These are phyloP conservation scores for Sordaria brevicollis DNA, from an alignment of 495 filamentous ascomycete species.

Conservation along the genomic window DNA sequence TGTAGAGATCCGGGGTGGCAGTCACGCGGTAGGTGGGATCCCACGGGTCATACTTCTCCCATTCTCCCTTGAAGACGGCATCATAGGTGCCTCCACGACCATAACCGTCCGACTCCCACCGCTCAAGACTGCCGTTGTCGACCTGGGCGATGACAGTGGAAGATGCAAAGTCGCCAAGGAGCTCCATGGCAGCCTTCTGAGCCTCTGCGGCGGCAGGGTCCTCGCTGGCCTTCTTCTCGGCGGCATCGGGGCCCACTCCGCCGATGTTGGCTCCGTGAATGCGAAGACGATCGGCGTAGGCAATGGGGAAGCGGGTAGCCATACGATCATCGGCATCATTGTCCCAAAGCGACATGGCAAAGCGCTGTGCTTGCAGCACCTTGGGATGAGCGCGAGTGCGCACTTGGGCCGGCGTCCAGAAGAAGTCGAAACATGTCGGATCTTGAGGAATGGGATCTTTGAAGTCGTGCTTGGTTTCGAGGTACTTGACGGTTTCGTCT, in stretches of 20 bases:
- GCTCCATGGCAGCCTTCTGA: conserved; percentile 23
- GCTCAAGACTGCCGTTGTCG: conserved; percentile 77
- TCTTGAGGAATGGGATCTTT: conserved; percentile 40
- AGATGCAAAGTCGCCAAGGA: conserved; percentile 34
- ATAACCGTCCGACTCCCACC: conserved; percentile 85
- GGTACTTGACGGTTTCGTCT: conserved; percentile 49
- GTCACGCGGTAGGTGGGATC: conserved; percentile 64
- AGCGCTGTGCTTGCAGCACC: conserved; percentile 61
- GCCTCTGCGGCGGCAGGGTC: conserved; percentile 10
- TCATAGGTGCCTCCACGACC: conserved; percentile 60
- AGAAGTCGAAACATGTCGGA: conserved; percentile 85
- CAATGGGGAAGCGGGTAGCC: conserved; percentile 51
- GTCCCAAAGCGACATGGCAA: conserved; percentile 79
- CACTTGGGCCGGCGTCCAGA: conserved; percentile 80
- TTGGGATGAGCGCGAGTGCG: conserved; percentile 68
- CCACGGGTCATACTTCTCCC: conserved; percentile 84
- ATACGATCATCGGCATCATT: conserved; percentile 52
- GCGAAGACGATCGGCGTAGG: conserved; percentile 76
- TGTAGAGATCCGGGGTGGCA: conserved; percentile 71
- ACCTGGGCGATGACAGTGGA: conserved; percentile 55
- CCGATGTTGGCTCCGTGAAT: conserved; percentile 47
- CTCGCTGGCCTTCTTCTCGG: conserved; percentile 8
- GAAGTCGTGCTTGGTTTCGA: conserved; percentile 45
- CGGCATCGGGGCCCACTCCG: conserved; percentile 19
- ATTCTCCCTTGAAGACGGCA: conserved; percentile 63